A percentile compares a stretch with the other conserved stretches of the same genome.
phyloP scores from a whole-genome alignment of 1,284 basidiomycete species.

The Apiotrichum brassicae region DNA sequence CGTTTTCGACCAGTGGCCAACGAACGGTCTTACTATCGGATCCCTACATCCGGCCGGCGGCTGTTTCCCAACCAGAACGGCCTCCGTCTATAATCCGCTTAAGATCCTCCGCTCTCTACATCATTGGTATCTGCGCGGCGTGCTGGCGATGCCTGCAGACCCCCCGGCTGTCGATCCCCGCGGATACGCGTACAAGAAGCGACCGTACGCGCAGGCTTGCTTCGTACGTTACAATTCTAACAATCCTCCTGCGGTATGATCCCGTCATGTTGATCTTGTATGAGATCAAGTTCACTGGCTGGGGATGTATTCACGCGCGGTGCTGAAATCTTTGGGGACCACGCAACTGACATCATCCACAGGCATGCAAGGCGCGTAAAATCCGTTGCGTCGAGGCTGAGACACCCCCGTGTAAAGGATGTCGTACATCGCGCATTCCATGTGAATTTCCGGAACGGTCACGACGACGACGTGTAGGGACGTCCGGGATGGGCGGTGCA shows the following conservation, averaged over 20 bases:
- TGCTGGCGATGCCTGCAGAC: background rate
- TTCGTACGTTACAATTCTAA: too few relatives aligned
- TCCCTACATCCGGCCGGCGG: too few relatives aligned
- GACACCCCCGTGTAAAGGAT: constrained; percentile 21
- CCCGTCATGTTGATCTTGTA: too few relatives aligned
- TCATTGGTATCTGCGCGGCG: too few relatives aligned
- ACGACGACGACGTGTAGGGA: constrained; percentile 2
- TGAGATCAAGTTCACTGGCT: too few relatives aligned
- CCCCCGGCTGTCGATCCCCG: background rate
- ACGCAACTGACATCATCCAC: background rate
- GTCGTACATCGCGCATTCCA: constrained; percentile 15
- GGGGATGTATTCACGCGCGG: too few relatives aligned
- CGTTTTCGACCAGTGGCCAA: too few relatives aligned
- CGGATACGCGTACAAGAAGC: constrained; percentile 18
- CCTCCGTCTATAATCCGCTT: too few relatives aligned
- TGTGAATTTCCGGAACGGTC: constrained; percentile 19
- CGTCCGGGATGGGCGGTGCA: background rate
- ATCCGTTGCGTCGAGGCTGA: constrained; percentile 22
- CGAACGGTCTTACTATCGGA: too few relatives aligned
- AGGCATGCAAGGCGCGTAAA: constrained; percentile 24
- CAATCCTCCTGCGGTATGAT: too few relatives aligned
- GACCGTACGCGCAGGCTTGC: constrained; percentile 23
- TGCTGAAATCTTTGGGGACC: background rate
- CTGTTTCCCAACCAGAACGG: too few relatives aligned
- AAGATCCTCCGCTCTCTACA: too few relatives aligned